These are phyloP conservation scores for Choiromyces venosus DNA, from an alignment of 495 filamentous ascomycete genomes.

Conservation along the genomic window DNA sequence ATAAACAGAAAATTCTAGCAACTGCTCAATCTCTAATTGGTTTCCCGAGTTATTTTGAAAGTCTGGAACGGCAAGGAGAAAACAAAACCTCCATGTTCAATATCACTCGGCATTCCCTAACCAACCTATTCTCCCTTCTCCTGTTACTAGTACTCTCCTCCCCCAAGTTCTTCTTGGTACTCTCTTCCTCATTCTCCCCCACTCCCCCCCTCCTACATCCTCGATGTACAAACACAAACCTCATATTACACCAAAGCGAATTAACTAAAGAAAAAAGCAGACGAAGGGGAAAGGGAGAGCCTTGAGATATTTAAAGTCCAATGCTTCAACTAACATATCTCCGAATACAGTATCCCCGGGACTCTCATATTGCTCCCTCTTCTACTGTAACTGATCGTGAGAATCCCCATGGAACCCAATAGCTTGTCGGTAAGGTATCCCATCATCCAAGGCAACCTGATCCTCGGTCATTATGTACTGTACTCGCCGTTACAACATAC, in stretches of 20 bases:
- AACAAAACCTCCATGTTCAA: no score
- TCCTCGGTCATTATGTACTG: neutral
- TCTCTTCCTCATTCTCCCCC: no score
- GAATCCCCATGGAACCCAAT: neutral
- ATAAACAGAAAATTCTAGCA: neutral
- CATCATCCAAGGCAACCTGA: neutral
- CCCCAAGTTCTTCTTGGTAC: no score
- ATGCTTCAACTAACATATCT: neutral
- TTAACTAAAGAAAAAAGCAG: neutral
- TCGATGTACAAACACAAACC: no score
- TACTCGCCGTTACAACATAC: neutral
- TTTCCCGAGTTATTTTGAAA: no score
- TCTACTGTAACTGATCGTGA: no score
- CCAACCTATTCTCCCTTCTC: no score
- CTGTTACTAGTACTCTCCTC: no score
- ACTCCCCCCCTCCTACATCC: no score
- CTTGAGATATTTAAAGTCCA: neutral
- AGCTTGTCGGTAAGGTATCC: neutral
- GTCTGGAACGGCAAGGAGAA: no score
- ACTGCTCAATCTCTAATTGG: neutral
- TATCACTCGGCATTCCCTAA: neutral
- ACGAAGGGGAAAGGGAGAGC: no score
- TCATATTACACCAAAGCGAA: no score
- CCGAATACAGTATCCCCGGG: neutral
- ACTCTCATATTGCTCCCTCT: neutral